Evolutionary conservation across 306 rosid species (phyloP).

Genomic region (Prunus salicina): DNA sequence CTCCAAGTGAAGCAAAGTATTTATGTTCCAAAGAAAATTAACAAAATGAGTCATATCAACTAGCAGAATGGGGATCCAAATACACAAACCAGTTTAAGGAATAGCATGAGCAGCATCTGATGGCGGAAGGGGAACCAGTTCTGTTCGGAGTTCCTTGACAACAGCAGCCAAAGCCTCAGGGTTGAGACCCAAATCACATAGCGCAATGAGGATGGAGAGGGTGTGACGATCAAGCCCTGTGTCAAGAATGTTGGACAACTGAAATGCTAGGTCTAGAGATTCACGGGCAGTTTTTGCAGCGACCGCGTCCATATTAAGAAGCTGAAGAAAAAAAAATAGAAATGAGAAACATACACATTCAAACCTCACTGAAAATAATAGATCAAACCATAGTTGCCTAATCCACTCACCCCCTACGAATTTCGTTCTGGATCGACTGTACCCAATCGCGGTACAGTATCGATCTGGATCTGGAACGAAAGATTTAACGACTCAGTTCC

Average conservation of each 20-base stretch:
- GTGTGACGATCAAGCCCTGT: conserved; percentile 72
- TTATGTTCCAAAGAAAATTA: not conserved
- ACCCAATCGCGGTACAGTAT: too few relatives aligned
- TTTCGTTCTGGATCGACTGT: too few relatives aligned
- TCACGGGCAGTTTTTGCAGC: conserved; percentile 64
- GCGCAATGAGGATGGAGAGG: conserved; percentile 73
- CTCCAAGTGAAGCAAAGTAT: not conserved
- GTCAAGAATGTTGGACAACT: conserved; percentile 64
- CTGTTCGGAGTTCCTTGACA: conserved; percentile 61
- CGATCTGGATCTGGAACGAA: too few relatives aligned
- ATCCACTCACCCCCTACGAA: too few relatives aligned
- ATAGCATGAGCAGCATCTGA: conserved; percentile 5
- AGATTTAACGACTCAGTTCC: too few relatives aligned
- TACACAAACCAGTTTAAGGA: conserved; percentile 2
- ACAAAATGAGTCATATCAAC: not conserved
- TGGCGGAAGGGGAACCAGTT: conserved; percentile 17
- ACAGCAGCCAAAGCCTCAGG: conserved; percentile 75
- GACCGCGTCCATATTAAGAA: conserved; percentile 52
- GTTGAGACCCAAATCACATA: conserved; percentile 76
- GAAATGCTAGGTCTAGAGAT: conserved; percentile 73
- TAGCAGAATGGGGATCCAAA: not conserved
- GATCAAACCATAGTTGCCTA: not conserved
- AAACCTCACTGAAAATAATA: not conserved
- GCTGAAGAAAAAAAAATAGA: not conserved
- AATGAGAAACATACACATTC: not conserved